A percentile compares a stretch with the other conserved stretches of the same genome.
These are phyloP conservation scores for Penicillium crystallinum DNA, from an alignment of 495 filamentous ascomycete species.

Conservation along the genomic window DNA sequence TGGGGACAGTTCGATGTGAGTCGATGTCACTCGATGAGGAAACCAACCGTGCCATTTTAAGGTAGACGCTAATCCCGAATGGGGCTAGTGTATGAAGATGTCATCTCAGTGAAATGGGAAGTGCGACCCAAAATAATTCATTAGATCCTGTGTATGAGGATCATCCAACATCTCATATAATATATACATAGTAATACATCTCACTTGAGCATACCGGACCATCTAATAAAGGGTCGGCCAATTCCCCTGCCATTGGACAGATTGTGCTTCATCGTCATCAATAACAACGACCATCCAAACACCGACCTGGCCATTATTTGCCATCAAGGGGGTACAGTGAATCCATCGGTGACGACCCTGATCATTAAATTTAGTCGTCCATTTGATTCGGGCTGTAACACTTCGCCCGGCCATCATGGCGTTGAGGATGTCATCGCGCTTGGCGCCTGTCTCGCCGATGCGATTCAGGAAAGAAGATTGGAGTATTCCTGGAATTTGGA, in stretches of 20 bases:
- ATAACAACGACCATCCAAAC: constrained; percentile 63
- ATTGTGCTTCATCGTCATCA: constrained; percentile 34
- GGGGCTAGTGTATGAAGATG: background rate
- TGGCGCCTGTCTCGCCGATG: constrained; percentile 47
- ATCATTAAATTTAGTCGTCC: constrained; percentile 41
- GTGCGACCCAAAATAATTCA: background rate
- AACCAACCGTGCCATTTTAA: background rate
- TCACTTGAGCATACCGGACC: background rate
- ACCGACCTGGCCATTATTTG: constrained; percentile 51
- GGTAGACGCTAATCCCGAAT: background rate
- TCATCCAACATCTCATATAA: background rate
- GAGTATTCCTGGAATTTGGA: constrained; percentile 53
- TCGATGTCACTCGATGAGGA: background rate
- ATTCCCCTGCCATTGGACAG: constrained; percentile 10
- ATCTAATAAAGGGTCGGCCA: constrained; percentile 3
- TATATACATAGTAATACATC: background rate
- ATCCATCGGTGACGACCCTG: constrained; percentile 53
- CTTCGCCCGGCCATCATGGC: constrained; percentile 55
- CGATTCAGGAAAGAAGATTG: constrained; percentile 53
- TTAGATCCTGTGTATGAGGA: background rate
- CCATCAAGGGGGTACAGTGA: constrained; percentile 56
- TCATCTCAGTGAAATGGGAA: no score
- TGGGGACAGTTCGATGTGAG: no score
- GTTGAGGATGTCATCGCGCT: constrained; percentile 50
- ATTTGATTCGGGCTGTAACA: constrained; percentile 60